Base-by-base conservation (phyloP, 768 basidiomycete genomes). In the Amanita rubescens region DNA sequence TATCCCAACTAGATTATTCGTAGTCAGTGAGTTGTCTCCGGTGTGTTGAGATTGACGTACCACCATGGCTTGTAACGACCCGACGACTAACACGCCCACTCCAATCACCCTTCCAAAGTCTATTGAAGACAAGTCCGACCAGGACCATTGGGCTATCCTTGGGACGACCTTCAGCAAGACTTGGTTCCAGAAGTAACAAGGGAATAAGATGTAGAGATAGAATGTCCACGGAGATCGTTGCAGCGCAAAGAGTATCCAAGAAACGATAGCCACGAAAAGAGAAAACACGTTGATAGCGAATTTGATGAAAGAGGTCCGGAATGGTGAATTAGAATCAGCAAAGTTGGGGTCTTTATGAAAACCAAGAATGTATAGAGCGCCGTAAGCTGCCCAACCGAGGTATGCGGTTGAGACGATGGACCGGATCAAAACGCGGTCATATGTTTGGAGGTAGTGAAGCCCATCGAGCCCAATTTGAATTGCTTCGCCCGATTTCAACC, bases 381-480 rank as follows among this genome's bases (percentile, higher is more conserved):
- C 72, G 64, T 81, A 91, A 1, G 80, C 81, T 17, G 80, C 80
- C 88, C 90, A 94, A 49, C 89, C 89, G 2, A 76, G 63, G 65
- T 94, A 93, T 1, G 87, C 89, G 6, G 75, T 62, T 1, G 76
- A 77, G 48, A 91, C 90, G 57, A 93, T 81, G 2, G 62, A 69
- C 14, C 82, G 79, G 25, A 94, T 84, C 42, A 92, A 67, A 27
- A 79, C 70, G 15, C 87, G 81, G 62, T 94, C 89, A 64, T 92
- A 93, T 63, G 87, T 91, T 65, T 92, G 86, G 4, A 92, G 76
- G 62, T 92, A 92, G 27, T 82, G 80, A 30, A 90, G 67, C 0
- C 89, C 90, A 34, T 71, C 67, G 4, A 90, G 69, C 5, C 76
- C 72, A 10, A 70, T 59, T 33, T 73, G 55, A 42, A 88, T 83